Conservation (phyloP, 352 stramenopile species). For the Pythium biforme region DNA sequence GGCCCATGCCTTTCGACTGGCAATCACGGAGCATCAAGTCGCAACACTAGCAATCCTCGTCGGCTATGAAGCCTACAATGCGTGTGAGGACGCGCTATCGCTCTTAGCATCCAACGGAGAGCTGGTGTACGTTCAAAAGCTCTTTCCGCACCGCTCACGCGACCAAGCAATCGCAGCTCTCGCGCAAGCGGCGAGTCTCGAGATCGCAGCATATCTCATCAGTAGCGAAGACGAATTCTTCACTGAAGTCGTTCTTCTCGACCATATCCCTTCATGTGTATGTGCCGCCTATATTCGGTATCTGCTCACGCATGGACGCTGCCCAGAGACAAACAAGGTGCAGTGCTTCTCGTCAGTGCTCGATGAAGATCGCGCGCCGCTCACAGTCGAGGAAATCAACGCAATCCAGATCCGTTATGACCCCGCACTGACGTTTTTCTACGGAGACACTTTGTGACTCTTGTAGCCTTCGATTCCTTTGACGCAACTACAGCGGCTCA, state of each 20-base stretch:
- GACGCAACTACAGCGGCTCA: background rate
- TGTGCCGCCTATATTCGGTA: background rate
- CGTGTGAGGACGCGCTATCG: background rate
- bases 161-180: background rate
- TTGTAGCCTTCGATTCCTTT: background rate
- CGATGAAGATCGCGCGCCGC: background rate
- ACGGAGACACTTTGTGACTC: background rate
- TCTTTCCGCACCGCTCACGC: background rate
- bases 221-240: background rate
- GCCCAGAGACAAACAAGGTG: background rate
- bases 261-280: background rate
- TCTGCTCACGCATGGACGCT: background rate
- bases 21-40: background rate
- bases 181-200: background rate
- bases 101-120: background rate
- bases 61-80: background rate
- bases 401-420: background rate
- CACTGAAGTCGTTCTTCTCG: background rate
- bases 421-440: background rate
- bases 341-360: background rate
- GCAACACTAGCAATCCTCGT: background rate
- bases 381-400: conserved; percentile 2
- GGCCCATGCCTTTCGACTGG: background rate
- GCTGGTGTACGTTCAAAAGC: background rate
- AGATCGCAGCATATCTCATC: background rate